phyloP scores from a whole-genome alignment of 2,329 filamentous ascomycete genomes.

The Lachnum nothofagi region DNA sequence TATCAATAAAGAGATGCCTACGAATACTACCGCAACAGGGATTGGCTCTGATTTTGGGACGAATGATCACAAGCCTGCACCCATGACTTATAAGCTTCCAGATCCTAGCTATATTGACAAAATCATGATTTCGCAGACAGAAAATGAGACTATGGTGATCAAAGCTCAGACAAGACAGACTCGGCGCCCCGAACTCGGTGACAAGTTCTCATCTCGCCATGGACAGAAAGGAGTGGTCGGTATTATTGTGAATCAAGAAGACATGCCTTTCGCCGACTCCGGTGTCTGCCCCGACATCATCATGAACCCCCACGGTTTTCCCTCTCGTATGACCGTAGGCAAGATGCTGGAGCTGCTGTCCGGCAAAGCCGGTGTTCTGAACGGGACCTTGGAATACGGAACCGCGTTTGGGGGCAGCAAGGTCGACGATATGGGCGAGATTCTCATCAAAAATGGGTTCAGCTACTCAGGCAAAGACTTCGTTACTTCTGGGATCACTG shows the following conservation, averaged over 20 bases:
- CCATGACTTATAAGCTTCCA: slow-evolving; percentile 73
- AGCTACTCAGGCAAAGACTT: slow-evolving; percentile 97
- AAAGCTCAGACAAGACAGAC: slow-evolving; percentile 98
- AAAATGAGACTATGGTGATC: slow-evolving; percentile 78
- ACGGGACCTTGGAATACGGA: slow-evolving; percentile 83
- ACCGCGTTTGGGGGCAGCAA: slow-evolving; percentile 80
- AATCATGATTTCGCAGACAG: slow-evolving; percentile 86
- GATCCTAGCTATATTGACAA: slow-evolving; percentile 92
- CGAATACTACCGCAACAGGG: slow-evolving; percentile 69
- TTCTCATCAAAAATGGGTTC: slow-evolving; percentile 83
- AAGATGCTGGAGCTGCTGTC: slow-evolving; percentile 94
- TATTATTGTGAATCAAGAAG: slow-evolving; percentile 92
- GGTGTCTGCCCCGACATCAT: slow-evolving; percentile 97
- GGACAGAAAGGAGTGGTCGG: slow-evolving; percentile 97
- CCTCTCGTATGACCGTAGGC: slow-evolving; percentile 97
- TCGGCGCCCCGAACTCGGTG: slow-evolving; percentile 85
- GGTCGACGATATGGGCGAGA: slow-evolving; percentile 82
- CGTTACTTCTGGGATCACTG: slow-evolving; percentile 90
- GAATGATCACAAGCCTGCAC: slow-evolving; percentile 59
- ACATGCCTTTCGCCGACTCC: slow-evolving; percentile 89
- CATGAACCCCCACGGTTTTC: slow-evolving; percentile 99
- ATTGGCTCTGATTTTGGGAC: slow-evolving; percentile 62
- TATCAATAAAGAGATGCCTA: slow-evolving; percentile 81
- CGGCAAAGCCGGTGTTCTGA: slow-evolving; percentile 85
- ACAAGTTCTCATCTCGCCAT: slow-evolving; percentile 98